A percentile compares a stretch with the other conserved stretches of the same genome.
Conservation (phyloP, 1,284 basidiomycete genomes). For the Trichosporon sp. region DNA sequence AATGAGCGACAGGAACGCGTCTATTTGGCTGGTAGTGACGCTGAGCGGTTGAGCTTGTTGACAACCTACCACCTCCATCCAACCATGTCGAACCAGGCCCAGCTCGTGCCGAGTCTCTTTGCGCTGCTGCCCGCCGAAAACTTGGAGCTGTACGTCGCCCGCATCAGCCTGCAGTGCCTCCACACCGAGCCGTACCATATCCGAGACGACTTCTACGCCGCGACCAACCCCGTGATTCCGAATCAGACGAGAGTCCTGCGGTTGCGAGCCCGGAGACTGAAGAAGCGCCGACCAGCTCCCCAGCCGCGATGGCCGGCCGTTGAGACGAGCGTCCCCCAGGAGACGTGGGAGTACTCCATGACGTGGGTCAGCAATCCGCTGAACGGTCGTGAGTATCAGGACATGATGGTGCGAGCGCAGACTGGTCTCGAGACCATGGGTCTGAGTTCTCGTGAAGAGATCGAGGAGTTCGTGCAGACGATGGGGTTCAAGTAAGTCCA, state of each 20-base stretch:
- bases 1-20: background rate
- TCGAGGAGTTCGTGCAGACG: constrained; percentile 32
- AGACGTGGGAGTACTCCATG: constrained; percentile 21
- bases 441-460: constrained; percentile 18
- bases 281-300: background rate
- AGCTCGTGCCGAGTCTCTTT: constrained; percentile 34
- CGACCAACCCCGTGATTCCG: constrained; percentile 29
- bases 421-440: constrained; percentile 32
- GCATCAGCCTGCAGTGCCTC: constrained; percentile 30
- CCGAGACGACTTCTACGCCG: constrained; percentile 31
- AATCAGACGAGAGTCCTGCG: constrained; percentile 28
- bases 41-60: background rate
- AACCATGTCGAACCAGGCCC: constrained; percentile 19
- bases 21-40: too few species aligned
- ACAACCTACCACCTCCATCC: background rate
- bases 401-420: constrained; percentile 32
- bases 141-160: constrained; percentile 24
- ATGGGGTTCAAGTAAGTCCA: constrained; percentile 38
- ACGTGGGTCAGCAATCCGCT: constrained; percentile 33
- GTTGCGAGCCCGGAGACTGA: constrained; percentile 8
- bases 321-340: background rate
- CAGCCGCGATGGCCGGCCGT: constrained; percentile 2
- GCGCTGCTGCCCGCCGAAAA: constrained; percentile 30
- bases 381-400: constrained; percentile 32
- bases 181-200: constrained; percentile 25